Evolutionary conservation across 2,329 filamentous ascomycete species (phyloP).

Genomic region (Talaromyces sp.): DNA sequence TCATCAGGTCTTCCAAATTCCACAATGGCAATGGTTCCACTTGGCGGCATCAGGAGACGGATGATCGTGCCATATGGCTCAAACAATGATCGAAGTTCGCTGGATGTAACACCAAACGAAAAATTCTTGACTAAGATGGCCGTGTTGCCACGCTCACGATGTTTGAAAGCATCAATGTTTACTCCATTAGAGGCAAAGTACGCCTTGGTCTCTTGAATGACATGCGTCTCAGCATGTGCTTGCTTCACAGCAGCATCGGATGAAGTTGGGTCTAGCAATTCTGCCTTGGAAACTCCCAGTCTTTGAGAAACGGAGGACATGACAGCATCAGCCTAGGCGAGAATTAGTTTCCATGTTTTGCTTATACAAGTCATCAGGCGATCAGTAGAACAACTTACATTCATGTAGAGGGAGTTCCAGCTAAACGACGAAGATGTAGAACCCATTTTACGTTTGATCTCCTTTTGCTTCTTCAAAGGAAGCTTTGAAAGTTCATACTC

Average conservation of each 20-base stretch:
- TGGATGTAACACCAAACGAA: conserved; percentile 75
- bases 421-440: conserved; percentile 81
- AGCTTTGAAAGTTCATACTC: conserved; percentile 89
- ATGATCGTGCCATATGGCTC: conserved; percentile 82
- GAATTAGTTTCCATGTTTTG: conserved; percentile 23
- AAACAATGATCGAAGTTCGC: conserved; percentile 79
- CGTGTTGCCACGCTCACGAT: conserved; percentile 78
- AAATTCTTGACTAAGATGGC: conserved; percentile 95
- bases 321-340: conserved; percentile 70
- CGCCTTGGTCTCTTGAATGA: conserved; percentile 93
- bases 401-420: conserved; percentile 99
- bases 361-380: no score
- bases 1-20: conserved; percentile 80
- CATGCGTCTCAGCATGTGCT: conserved; percentile 91
- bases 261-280: conserved; percentile 92
- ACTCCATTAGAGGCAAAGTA: conserved; percentile 89
- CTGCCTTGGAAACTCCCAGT: conserved; percentile 85
- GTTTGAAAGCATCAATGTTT: conserved; percentile 89
- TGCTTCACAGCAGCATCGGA: conserved; percentile 94
- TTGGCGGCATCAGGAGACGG: conserved; percentile 86
- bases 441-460: conserved; percentile 82
- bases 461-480: conserved; percentile 90
- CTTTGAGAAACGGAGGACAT: conserved; percentile 85
- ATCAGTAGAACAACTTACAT: conserved; percentile 59
- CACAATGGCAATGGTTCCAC: conserved; percentile 89